Evolutionary conservation across 208 protist genomes (phyloP), one percentile per base, ranked within the genome.

Genomic region (Vickermania ingenoplastis): DNA sequence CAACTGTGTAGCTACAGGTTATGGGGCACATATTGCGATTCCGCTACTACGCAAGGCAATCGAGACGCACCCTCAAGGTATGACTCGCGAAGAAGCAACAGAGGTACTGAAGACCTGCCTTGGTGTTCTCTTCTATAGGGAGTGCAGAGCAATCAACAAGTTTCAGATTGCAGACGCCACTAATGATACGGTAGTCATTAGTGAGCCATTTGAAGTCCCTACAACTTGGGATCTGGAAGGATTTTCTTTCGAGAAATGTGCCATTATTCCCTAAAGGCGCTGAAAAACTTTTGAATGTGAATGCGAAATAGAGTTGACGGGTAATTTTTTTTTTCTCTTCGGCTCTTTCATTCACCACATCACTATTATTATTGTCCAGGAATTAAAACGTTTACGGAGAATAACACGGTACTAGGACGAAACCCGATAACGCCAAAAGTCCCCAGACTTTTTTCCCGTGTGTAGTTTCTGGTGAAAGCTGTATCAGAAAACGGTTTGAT

Each of bases 101-200:
- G 55, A 59, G 31, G 69, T 98, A 11, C 41, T 99, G 22, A 77
- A 89, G 53, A 79, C 98, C 28, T 97, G 80, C 71, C 67, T 99
- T 27, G 79, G 83, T n/a, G 94, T 99, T 24, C 71, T 98, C 7
- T 98, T 96, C 69, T 99, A 98, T 83, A 77, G 97, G 59, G 96
- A 99, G 77, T 97, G 93, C 56, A 80, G 96, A 49, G 75, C 94
- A n/a, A 92, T 97, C 59, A 98, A 98, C 81, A 94, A 83, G 73
- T 92, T 97, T 63, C 81, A 97, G 71, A 87, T 97, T 30, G 86
- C 89, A 23, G 81, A 89, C 30, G 83, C 94, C 1, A 79, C 75
- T 4, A 65, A 64, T n/a, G 69, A 73, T 27, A 75, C 67, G 7
- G 72, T 97, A 22, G 71, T 52, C 23, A 90, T 98, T 65, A 71